Conservation (phyloP, 2,329 filamentous ascomycete species). For the Trichoderma semiorbis region DNA sequence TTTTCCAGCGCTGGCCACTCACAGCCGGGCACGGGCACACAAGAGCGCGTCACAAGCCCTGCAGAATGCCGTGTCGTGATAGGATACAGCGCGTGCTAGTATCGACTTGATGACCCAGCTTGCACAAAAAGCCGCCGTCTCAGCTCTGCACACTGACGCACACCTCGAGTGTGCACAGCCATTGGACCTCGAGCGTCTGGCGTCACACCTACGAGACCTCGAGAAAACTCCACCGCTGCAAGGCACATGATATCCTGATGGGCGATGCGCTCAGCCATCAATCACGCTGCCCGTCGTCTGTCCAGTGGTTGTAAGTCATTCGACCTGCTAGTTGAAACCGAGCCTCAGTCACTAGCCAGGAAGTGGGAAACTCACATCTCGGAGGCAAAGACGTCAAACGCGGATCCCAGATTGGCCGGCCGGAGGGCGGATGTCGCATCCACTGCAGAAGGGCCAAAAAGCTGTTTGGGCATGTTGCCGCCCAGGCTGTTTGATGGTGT, state of each 20-base stretch:
- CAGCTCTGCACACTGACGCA: slow-evolving; percentile 19
- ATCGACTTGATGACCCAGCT: slow-evolving; percentile 17
- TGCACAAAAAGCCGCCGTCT: slow-evolving; percentile 24
- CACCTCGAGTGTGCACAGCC: slow-evolving; percentile 19
- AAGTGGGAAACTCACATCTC: background rate
- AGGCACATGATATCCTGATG: slow-evolving; percentile 21
- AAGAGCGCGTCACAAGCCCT: slow-evolving; percentile 34
- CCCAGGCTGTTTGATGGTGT: slow-evolving; percentile 14
- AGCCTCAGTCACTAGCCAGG: slow-evolving; percentile 4
- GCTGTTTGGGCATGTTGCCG: slow-evolving; percentile 12
- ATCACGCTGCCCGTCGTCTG: background rate
- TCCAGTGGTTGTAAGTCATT: slow-evolving; percentile 13
- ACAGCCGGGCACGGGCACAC: slow-evolving; percentile 29
- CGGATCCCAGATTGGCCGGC: background rate
- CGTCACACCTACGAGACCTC: slow-evolving; percentile 17
- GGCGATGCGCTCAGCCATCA: slow-evolving; percentile 9
- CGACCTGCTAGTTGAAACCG: background rate
- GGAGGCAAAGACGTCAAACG: background rate
- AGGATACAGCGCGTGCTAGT: slow-evolving; percentile 20
- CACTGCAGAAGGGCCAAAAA: background rate
- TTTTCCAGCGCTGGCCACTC: slow-evolving; percentile 20
- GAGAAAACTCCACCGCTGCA: slow-evolving; percentile 20
- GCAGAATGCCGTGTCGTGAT: slow-evolving; percentile 35
- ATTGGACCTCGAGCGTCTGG: slow-evolving; percentile 7
- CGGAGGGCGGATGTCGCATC: background rate